Conservation (phyloP, 805 yeast genomes). For the Suhomyces canberraensis region DNA sequence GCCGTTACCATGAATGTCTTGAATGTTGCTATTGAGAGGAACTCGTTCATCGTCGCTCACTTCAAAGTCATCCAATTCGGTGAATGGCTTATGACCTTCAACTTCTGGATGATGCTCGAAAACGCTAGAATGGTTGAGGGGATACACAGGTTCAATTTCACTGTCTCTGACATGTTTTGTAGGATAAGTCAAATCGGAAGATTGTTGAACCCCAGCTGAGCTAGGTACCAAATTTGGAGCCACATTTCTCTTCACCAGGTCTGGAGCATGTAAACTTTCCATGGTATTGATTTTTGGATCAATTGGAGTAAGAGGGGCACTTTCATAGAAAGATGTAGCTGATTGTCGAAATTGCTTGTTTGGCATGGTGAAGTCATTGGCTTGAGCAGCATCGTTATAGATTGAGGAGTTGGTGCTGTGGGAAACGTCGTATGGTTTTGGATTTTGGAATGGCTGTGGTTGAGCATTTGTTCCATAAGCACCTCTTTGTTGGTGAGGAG, state of each 20-base stretch:
- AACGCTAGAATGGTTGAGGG: conserved; percentile 22
- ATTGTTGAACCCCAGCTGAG: conserved; percentile 16
- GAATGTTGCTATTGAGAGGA: conserved; percentile 6
- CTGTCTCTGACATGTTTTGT: conserved; percentile 6
- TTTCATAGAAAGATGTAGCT: conserved; percentile 6
- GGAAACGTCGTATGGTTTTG: neutral
- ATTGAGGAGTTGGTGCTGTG: conserved; percentile 18
- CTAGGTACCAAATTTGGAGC: conserved; percentile 32
- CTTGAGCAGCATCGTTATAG: conserved; percentile 33
- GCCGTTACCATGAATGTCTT: conserved; percentile 5
- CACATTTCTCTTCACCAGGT: conserved; percentile 18
- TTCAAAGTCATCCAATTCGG: conserved; percentile 36
- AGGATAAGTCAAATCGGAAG: conserved; percentile 24
- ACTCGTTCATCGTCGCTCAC: conserved; percentile 13
- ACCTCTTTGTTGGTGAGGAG: conserved; percentile 5
- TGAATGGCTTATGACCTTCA: conserved; percentile 45
- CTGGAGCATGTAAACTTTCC: conserved; percentile 33
- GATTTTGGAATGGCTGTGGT: neutral
- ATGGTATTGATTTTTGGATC: conserved; percentile 19
- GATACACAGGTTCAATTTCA: conserved; percentile 6
- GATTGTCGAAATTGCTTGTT: conserved; percentile 3
- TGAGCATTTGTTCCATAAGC: neutral
- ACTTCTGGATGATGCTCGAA: conserved; percentile 46
- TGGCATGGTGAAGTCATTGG: conserved; percentile 30
- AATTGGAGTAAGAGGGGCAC: neutral